Evolutionary conservation across 805 yeast species (phyloP), one percentile per base, ranked within the genome.

Genomic region (Yamadazyma olivae): DNA sequence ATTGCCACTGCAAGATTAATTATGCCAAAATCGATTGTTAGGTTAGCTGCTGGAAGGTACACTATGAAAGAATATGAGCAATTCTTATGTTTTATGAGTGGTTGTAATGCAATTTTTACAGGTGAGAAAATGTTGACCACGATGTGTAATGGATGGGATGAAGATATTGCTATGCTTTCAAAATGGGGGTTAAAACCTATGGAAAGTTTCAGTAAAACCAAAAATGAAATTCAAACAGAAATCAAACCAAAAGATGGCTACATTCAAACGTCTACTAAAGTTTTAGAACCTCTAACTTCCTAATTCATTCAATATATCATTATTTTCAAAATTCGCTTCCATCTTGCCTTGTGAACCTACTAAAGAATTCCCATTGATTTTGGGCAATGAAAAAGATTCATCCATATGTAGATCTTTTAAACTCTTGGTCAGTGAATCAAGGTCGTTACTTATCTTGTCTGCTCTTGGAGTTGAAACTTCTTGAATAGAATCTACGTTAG

Each of bases 81-180:
- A 54, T 74, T 80, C 38, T 56, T 84, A 49, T 81, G 90, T 45
- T 84, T 84, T 56, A 70, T 81, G 77, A 77, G 82, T 22, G 93
- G 93, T 14, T 79, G 81, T 46, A 84, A 84, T 57, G 89, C 91
- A 14, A 79, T 84, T 27, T 84, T 84, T 57, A 84, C 90, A 1
- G 93, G 93, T 24, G 81, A 83, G 55, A 76, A 73, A 46, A 84
- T 84, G 91, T 62, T 84, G 38, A 84, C 93, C 2, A 85, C 93
- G 3, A 77, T 79, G 78, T 83, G 91, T 54, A 81, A 77, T 46
- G 89, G 88, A 5, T 84, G 91, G 90, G 87, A 83, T 30, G 90
- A 83, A 49, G 93, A 84, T 53, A 81, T 71, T 39, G 71, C 58
- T 6, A 76, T 84, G 87, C 61, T 84, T 20, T 53, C 59, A 5